Percentiles rank a stretch among this genome's conserved stretches.
Conservation (phyloP, 768 basidiomycete species). For the Russula virescens region DNA sequence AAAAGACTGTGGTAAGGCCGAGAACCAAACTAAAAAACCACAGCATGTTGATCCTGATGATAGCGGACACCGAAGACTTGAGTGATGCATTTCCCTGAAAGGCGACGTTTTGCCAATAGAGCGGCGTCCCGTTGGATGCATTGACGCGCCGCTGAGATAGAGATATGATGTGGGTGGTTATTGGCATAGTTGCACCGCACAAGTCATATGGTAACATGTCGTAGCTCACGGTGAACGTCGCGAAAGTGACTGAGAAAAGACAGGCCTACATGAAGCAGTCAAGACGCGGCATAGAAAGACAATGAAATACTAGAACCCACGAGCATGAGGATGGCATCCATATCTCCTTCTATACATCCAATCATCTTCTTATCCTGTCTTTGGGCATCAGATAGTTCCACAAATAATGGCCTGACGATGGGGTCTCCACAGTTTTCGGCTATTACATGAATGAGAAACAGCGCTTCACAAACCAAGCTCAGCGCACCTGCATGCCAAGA, state of each 20-base stretch:
- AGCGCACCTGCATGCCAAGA: not conserved
- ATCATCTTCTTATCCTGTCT: not conserved
- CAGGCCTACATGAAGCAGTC: not conserved
- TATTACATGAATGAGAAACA: not conserved
- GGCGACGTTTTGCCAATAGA: not conserved
- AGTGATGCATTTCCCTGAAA: not conserved
- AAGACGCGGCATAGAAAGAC: not conserved
- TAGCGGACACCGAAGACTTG: not conserved
- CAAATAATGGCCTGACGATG: not conserved
- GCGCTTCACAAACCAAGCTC: not conserved
- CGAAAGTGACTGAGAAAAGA: slow-evolving; percentile 11
- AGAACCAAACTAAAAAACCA: slow-evolving; percentile 15
- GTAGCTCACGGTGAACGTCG: slow-evolving; percentile 8
- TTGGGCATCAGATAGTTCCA: not conserved
- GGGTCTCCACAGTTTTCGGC: not conserved
- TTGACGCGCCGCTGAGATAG: slow-evolving; percentile 6
- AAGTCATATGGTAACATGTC: slow-evolving; percentile 1
- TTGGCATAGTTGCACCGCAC: not conserved
- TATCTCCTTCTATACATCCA: not conserved
- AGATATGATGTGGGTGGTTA: slow-evolving; percentile 1
- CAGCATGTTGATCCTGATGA: slow-evolving; percentile 13
- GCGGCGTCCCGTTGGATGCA: not conserved
- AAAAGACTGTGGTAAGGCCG: slow-evolving; percentile 3
- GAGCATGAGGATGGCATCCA: not conserved
- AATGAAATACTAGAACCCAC: not conserved